Percentiles rank a stretch among this genome's conserved stretches.
These are phyloP conservation scores for Lactarius quietus DNA, from an alignment of 768 basidiomycete species.

Conservation along the genomic window DNA sequence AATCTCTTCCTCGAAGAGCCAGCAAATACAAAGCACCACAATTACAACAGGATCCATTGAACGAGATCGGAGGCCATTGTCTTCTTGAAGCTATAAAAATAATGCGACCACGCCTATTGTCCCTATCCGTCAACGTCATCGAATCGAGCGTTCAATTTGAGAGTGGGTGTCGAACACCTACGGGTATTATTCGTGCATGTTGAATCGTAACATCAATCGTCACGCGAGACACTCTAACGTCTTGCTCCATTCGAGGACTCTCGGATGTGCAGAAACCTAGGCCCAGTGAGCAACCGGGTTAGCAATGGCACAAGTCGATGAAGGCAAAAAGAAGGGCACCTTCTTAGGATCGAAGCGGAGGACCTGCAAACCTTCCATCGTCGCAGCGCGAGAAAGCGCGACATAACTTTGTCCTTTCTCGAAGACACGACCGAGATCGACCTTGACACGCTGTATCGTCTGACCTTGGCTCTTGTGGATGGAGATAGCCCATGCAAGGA, in stretches of 20 bases:
- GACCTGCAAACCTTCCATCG: constrained; percentile 52
- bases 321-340: constrained; percentile 30
- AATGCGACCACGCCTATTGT: constrained; percentile 3
- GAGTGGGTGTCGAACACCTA: constrained; percentile 2
- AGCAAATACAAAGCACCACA: background rate
- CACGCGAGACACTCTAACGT: constrained; percentile 26
- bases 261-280: constrained; percentile 43
- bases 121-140: background rate
- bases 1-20: background rate
- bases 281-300: background rate
- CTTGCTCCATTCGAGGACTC: constrained; percentile 44
- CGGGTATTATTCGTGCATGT: background rate
- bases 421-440: constrained; percentile 65
- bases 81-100: background rate
- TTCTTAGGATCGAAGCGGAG: constrained; percentile 51
- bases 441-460: constrained; percentile 60
- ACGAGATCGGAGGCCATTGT: background rate
- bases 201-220: background rate
- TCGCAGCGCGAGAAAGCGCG: constrained; percentile 49
- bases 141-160: background rate
- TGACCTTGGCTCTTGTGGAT: constrained; percentile 81
- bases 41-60: background rate
- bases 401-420: constrained; percentile 55
- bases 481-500: constrained; percentile 73
- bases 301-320: background rate